phyloP scores from a whole-genome alignment of 257 asterid species.

The Ocimum tenuiflorum region DNA sequence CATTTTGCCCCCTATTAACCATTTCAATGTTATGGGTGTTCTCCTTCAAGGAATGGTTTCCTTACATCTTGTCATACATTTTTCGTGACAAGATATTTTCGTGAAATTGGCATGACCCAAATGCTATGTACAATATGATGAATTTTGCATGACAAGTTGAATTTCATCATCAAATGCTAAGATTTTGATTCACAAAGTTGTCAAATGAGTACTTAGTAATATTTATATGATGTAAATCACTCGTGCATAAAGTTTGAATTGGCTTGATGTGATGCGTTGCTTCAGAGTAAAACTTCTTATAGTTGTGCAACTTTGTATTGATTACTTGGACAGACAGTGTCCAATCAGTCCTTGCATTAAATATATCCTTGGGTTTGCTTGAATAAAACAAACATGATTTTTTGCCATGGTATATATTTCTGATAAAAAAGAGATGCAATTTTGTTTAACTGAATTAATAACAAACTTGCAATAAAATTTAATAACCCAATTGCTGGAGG shows the following conservation, averaged over 20 bases:
- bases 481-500: neutral
- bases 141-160: slow-evolving; percentile 3
- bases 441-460: too few relatives aligned
- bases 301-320: neutral
- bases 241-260: neutral
- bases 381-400: neutral
- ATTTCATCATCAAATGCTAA: neutral
- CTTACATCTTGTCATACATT: neutral
- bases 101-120: neutral
- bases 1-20: neutral
- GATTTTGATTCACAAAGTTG: neutral
- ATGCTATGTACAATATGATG: neutral
- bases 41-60: neutral
- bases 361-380: neutral
- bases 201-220: neutral
- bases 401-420: too few relatives aligned
- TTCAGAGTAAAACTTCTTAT: neutral
- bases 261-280: neutral
- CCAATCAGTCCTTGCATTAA: neutral
- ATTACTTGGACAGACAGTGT: too few relatives aligned
- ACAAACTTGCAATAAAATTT: too few relatives aligned
- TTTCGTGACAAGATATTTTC: neutral
- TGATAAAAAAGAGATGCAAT: neutral
- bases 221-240: neutral
- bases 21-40: neutral